A percentile compares a stretch with the other conserved stretches of the same genome.
phyloP scores from a whole-genome alignment of 2,329 filamentous ascomycete species.

The Epichloe typhina region DNA sequence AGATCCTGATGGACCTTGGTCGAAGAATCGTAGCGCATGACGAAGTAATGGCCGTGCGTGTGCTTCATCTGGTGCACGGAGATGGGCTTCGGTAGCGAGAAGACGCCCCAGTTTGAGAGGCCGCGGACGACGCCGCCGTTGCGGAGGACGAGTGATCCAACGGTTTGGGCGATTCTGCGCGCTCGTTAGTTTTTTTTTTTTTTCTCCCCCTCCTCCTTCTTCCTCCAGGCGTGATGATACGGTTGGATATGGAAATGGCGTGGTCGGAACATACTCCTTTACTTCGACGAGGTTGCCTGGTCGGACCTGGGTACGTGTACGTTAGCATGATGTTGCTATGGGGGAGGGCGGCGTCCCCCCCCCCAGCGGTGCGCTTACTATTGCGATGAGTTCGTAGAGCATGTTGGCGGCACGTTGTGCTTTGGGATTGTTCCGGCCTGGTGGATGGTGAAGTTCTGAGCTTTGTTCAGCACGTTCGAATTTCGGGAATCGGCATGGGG shows the following conservation, averaged over 20 bases:
- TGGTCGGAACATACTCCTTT: constrained; percentile 60
- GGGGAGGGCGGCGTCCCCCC: too few relatives aligned
- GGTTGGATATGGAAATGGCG: background rate
- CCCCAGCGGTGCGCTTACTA: constrained; percentile 47
- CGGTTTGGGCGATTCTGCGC: constrained; percentile 72
- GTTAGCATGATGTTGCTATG: constrained; percentile 6
- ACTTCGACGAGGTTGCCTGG: constrained; percentile 82
- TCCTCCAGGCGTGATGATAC: too few relatives aligned
- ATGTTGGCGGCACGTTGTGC: constrained; percentile 39
- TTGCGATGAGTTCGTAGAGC: constrained; percentile 95
- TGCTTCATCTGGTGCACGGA: constrained; percentile 74
- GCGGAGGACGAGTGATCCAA: constrained; percentile 70
- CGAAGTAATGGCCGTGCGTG: constrained; percentile 86
- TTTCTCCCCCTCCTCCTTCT: too few relatives aligned
- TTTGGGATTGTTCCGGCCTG: constrained; percentile 4
- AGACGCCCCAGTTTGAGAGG: constrained; percentile 90
- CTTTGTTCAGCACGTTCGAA: constrained; percentile 10
- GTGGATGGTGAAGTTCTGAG: constrained; percentile 5
- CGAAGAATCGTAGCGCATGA: constrained; percentile 87
- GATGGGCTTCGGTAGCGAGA: constrained; percentile 67
- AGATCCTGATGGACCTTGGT: constrained; percentile 61
- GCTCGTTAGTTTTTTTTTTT: background rate
- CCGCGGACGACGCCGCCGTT: constrained; percentile 83
- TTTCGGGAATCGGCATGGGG: constrained; percentile 9
- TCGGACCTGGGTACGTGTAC: constrained; percentile 53